phyloP scores from a whole-genome alignment of 768 basidiomycete species.

The Dentipellis fragilis region DNA sequence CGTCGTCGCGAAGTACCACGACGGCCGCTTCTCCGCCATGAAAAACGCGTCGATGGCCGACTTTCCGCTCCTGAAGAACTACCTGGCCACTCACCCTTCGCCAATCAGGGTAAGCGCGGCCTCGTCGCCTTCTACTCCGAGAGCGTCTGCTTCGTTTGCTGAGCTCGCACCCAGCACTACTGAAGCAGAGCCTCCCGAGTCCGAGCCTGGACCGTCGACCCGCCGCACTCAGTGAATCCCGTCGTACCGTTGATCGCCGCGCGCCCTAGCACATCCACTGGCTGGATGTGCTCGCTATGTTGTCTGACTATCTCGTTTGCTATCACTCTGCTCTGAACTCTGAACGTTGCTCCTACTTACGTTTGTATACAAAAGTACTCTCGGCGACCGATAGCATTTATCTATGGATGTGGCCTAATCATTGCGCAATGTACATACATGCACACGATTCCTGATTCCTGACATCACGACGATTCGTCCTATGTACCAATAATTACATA shows the following conservation, averaged over 20 bases:
- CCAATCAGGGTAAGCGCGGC: conserved; percentile 32
- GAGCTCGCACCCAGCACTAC: conserved; percentile 2
- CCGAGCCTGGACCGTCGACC: neutral
- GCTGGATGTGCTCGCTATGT: neutral
- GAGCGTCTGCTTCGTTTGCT: neutral
- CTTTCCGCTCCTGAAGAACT: conserved; percentile 75
- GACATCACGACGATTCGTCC: neutral
- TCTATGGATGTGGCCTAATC: neutral
- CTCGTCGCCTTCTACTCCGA: neutral
- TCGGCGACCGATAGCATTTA: neutral
- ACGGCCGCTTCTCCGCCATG: conserved; percentile 39
- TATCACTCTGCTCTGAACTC: neutral
- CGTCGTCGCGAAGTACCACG: conserved; percentile 59
- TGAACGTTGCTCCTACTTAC: neutral
- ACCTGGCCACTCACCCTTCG: conserved; percentile 55
- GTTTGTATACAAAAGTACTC: conserved; percentile 1
- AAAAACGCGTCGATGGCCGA: conserved; percentile 75
- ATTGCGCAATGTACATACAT: neutral
- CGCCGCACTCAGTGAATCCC: neutral
- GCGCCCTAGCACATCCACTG: neutral
- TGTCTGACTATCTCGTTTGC: neutral
- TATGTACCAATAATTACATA: neutral
- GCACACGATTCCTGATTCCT: neutral
- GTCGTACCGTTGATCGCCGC: neutral
- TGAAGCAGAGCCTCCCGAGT: conserved; percentile 4